Evolutionary conservation across 2,329 filamentous ascomycete species (phyloP).

Genomic region (Ampelomyces quisqualis): DNA sequence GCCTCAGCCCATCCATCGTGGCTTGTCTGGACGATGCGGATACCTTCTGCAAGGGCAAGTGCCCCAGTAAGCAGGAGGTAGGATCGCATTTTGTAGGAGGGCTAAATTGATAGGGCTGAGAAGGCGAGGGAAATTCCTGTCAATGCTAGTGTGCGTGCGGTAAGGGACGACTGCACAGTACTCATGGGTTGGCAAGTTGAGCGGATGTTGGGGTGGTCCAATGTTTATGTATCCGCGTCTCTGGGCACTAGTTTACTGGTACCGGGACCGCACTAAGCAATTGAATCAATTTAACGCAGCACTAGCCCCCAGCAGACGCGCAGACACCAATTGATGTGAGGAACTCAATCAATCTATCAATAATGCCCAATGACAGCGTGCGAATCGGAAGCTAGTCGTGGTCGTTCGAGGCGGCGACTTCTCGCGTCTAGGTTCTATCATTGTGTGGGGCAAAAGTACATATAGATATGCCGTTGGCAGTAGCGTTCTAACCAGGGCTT

Average conservation of each 20-base stretch:
- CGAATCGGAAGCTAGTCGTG: conserved; percentile 26
- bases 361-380: conserved; percentile 19
- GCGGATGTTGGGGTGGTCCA: background rate
- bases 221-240: background rate
- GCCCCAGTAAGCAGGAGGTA: conserved; percentile 26
- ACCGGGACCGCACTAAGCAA: conserved; percentile 1
- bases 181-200: background rate
- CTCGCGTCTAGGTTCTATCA: too few relatives aligned
- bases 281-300: background rate
- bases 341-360: conserved; percentile 7
- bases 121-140: conserved; percentile 1
- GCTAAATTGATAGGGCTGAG: conserved; percentile 39
- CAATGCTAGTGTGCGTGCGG: conserved; percentile 3
- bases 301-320: conserved; percentile 5
- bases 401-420: conserved; percentile 18
- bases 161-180: background rate
- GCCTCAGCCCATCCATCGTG: conserved; percentile 74
- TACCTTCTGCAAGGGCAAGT: conserved; percentile 29
- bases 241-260: background rate
- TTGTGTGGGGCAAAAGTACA: too few relatives aligned
- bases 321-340: conserved; percentile 1
- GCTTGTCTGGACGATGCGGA: conserved; percentile 60
- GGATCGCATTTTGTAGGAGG: conserved; percentile 34
- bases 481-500: too few relatives aligned
- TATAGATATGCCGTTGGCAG: too few relatives aligned